Evolutionary conservation across 2,329 filamentous ascomycete genomes (phyloP), one percentile per base, ranked within the genome.

Genomic region (Talaromyces sp.): DNA sequence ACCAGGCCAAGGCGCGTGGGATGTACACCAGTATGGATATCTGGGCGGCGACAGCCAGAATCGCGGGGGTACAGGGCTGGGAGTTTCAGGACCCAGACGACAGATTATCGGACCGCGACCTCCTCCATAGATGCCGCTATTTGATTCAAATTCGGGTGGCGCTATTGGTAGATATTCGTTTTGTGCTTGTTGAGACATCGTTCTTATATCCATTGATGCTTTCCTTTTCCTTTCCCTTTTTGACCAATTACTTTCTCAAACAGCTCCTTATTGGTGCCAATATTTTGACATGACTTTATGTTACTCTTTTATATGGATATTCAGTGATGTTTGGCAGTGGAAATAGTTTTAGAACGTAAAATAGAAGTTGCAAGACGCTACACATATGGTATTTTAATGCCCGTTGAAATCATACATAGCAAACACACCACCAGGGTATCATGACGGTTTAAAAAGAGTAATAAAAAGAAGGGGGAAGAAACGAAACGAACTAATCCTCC

Each of bases 11-110:
- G 70, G 73, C 77, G 74, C 74, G 31, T 88, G 86, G 86, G 84
- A 87, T 69, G 83, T 87, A 8, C 83, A 87, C 69, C 85, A 88
- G 72, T 88, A 88, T 72, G 86, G 86, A 0, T 88, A 81, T 66
- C 78, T 84, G 68, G 86, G 86, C 5, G 85, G 86, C 2, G 86
- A 88, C 68, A 85, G 76, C 64, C 84, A 87, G 76, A 87, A 86
- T 67, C 79, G 79, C 62, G 78, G 78, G 27, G 83, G 82, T 4
- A 71, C 74, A 44, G 78, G 80, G 3, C 73, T 84, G 4, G 80
- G 78, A 53, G 79, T 86, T 71, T 83, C 84, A 16, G 85, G 83
- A 36, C 77, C 76, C 1, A 79, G 84, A 68, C 79, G 86, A 67
- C 85, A 87, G 74, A 87, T 89, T 67, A 82, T 87, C 65, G 86